Evolutionary conservation across 2,329 filamentous ascomycete species (phyloP).

Genomic region (Xylaria sp.): DNA sequence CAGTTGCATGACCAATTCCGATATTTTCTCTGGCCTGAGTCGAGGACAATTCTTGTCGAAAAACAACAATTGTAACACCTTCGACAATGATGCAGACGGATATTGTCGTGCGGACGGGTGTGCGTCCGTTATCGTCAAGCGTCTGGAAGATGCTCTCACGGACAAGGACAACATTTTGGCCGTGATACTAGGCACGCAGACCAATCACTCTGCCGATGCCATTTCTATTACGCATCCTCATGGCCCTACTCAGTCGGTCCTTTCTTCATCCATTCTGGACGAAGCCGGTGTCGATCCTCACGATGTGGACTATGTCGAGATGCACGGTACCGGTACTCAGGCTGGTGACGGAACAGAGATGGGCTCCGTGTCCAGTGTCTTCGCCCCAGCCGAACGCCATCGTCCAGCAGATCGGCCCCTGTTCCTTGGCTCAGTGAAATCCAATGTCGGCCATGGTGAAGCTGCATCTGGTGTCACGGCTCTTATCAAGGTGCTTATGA

Average conservation of each 20-base stretch:
- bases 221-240: slow-evolving; percentile 82
- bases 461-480: slow-evolving; percentile 57
- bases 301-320: slow-evolving; percentile 78
- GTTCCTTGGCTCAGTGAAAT: slow-evolving; percentile 58
- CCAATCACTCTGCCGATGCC: slow-evolving; percentile 77
- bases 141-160: slow-evolving; percentile 69
- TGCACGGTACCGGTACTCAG: slow-evolving; percentile 86
- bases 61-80: slow-evolving; percentile 72
- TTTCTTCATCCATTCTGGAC: slow-evolving; percentile 66
- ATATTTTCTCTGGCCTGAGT: slow-evolving; percentile 71
- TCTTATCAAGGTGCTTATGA: slow-evolving; percentile 60
- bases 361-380: slow-evolving; percentile 61
- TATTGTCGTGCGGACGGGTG: slow-evolving; percentile 77
- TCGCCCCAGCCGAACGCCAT: slow-evolving; percentile 44
- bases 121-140: slow-evolving; percentile 70
- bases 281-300: slow-evolving; percentile 69
- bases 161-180: slow-evolving; percentile 75
- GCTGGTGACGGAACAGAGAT: slow-evolving; percentile 80
- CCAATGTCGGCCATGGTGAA: slow-evolving; percentile 59
- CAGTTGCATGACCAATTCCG: slow-evolving; percentile 74
- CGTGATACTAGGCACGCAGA: slow-evolving; percentile 67
- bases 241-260: slow-evolving; percentile 64
- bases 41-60: slow-evolving; percentile 74
- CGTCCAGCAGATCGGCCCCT: slow-evolving; percentile 48
- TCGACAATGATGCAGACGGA: slow-evolving; percentile 73